Evolutionary conservation across 2,329 filamentous ascomycete species (phyloP).

Genomic region (Aspergillus sojae): DNA sequence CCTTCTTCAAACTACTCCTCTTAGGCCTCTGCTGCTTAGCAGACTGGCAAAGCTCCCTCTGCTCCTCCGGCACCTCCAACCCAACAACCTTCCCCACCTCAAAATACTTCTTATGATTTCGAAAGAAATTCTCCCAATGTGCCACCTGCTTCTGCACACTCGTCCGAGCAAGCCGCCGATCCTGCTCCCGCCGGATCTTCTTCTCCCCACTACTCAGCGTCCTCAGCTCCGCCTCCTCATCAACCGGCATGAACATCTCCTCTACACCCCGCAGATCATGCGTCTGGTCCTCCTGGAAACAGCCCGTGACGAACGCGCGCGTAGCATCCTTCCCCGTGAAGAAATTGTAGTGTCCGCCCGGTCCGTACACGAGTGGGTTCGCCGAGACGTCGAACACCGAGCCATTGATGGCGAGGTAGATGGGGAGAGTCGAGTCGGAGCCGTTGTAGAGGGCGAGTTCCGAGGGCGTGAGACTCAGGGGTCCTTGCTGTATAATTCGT

Average conservation of each 20-base stretch:
- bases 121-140: constrained; percentile 86
- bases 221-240: constrained; percentile 56
- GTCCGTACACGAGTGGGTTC: constrained; percentile 66
- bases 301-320: constrained; percentile 88
- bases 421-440: constrained; percentile 70
- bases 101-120: constrained; percentile 76
- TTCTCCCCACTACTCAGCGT: constrained; percentile 40
- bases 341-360: constrained; percentile 82
- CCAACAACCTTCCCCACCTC: constrained; percentile 74
- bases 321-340: constrained; percentile 87
- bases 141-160: constrained; percentile 68
- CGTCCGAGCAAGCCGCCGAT: constrained; percentile 65
- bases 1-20: constrained; percentile 36
- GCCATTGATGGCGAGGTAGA: constrained; percentile 83
- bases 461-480: constrained; percentile 71
- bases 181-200: constrained; percentile 61
- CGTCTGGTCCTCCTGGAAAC: constrained; percentile 83
- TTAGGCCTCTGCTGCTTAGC: constrained; percentile 70
- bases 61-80: constrained; percentile 48
- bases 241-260: constrained; percentile 73
- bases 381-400: constrained; percentile 67
- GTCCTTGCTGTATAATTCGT: constrained; percentile 48
- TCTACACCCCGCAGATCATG: constrained; percentile 86
- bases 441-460: constrained; percentile 79
- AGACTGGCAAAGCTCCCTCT: constrained; percentile 68